Evolutionary conservation across 2,329 filamentous ascomycete species (phyloP).

Genomic region (Fusarium avenaceum): DNA sequence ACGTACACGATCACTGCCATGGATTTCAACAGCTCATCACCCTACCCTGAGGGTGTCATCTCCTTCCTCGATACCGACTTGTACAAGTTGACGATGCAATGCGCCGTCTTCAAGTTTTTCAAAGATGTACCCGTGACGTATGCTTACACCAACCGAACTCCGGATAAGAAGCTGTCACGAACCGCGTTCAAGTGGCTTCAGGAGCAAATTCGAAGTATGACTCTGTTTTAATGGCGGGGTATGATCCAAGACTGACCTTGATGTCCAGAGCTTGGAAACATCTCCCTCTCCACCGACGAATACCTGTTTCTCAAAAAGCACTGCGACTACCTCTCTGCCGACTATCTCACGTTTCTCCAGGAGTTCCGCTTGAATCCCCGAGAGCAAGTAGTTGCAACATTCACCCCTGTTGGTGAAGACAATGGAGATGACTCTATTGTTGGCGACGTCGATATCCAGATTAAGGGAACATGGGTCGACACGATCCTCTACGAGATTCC

Average conservation of each 20-base stretch:
- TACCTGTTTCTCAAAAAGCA: constrained; percentile 80
- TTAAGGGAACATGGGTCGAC: constrained; percentile 89
- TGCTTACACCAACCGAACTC: constrained; percentile 94
- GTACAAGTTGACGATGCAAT: constrained; percentile 99
- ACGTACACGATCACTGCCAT: constrained; percentile 56
- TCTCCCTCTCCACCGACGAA: constrained; percentile 84
- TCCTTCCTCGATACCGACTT: constrained; percentile 87
- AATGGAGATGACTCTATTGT: constrained; percentile 74
- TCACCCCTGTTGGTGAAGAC: constrained; percentile 68
- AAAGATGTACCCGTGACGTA: constrained; percentile 87
- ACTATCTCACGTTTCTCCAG: constrained; percentile 85
- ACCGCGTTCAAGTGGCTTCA: constrained; percentile 88
- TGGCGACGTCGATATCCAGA: constrained; percentile 81
- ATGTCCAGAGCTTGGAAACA: constrained; percentile 80
- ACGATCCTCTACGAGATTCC: constrained; percentile 99
- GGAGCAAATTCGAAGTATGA: constrained; percentile 82
- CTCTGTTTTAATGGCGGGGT: not conserved
- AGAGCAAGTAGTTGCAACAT: constrained; percentile 81
- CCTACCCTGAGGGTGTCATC: constrained; percentile 80
- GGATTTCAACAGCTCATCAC: constrained; percentile 76
- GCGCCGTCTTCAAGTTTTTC: constrained; percentile 93
- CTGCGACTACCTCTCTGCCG: constrained; percentile 82
- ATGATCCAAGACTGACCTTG: constrained; percentile 46
- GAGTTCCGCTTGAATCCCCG: constrained; percentile 85
- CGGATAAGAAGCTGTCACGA: constrained; percentile 89